Percentiles rank a stretch among this genome's conserved stretches.
Conservation (phyloP, 805 yeast species). For the Metschnikowia santaceciliae region DNA sequence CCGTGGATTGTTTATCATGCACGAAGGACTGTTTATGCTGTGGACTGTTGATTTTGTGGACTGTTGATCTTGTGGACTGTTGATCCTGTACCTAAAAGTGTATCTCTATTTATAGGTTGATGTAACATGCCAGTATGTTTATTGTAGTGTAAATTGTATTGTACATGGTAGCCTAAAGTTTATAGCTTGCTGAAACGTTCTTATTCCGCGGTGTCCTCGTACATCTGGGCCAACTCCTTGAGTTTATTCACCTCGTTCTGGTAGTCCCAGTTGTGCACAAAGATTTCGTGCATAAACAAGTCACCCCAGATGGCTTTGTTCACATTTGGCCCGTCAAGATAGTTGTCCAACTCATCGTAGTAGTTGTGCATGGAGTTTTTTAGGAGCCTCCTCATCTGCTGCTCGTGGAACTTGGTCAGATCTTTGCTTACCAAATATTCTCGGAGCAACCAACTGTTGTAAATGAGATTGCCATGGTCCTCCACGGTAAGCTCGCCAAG, state of each 20-base stretch:
- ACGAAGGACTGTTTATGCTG: no score
- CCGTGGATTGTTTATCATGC: no score
- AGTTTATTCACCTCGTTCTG: constrained; percentile 16
- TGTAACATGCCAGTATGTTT: background rate
- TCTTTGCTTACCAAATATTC: constrained; percentile 22
- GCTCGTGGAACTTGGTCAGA: constrained; percentile 27
- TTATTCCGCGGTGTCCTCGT: background rate
- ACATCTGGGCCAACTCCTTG: constrained; percentile 8
- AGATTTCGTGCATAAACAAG: constrained; percentile 23
- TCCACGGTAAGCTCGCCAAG: constrained; percentile 19
- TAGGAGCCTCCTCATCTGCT: constrained; percentile 22
- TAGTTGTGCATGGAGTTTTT: constrained; percentile 3
- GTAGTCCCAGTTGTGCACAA: constrained; percentile 22
- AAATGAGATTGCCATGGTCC: constrained; percentile 26
- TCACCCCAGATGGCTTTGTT: constrained; percentile 24
- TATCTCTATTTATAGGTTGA: no score
- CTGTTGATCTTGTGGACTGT: no score
- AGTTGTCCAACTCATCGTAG: constrained; percentile 1
- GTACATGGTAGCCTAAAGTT: background rate
- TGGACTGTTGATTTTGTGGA: no score
- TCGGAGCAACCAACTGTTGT: constrained; percentile 23
- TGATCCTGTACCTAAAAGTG: no score
- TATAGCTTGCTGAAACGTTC: background rate
- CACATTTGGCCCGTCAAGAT: constrained; percentile 11
- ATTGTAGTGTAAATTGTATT: background rate